phyloP scores from a whole-genome alignment of 2,329 filamentous ascomycete species.

The Hypoxylon sp. region DNA sequence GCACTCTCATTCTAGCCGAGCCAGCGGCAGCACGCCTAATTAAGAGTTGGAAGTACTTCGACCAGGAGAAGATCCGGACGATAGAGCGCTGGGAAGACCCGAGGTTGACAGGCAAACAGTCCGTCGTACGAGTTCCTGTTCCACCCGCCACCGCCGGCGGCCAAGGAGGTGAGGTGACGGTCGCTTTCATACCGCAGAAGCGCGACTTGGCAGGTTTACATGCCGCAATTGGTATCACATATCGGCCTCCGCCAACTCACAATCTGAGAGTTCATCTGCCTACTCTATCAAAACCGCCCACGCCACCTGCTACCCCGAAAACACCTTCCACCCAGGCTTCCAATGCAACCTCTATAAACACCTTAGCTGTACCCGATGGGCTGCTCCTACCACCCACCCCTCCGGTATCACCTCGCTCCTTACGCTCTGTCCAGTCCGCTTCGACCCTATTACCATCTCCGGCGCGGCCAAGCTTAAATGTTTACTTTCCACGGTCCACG shows the following conservation, averaged over 20 bases:
- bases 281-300: conserved; percentile 39
- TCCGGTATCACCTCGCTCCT: conserved; percentile 53
- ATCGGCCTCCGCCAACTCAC: conserved; percentile 65
- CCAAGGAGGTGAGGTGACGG: conserved; percentile 74
- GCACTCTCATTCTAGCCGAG: conserved; percentile 74
- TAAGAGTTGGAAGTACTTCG: conserved; percentile 76
- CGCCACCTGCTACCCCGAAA: conserved; percentile 52
- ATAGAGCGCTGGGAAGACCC: conserved; percentile 63
- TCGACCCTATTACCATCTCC: conserved; percentile 52
- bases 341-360: conserved; percentile 29
- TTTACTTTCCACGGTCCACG: conserved; percentile 14
- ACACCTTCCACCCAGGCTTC: conserved; percentile 37
- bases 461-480: conserved; percentile 30
- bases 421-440: conserved; percentile 54
- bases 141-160: conserved; percentile 65
- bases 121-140: conserved; percentile 62
- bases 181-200: conserved; percentile 74
- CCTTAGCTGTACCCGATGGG: conserved; percentile 31
- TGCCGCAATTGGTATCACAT: conserved; percentile 78
- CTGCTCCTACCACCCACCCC: conserved; percentile 53
- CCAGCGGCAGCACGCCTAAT: conserved; percentile 74
- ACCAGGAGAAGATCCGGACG: conserved; percentile 60
- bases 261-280: conserved; percentile 24
- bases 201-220: conserved; percentile 71
- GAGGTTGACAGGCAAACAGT: conserved; percentile 51